Percentiles rank a stretch among this genome's conserved stretches.
These are phyloP conservation scores for Pseudocercospora cruenta DNA, from an alignment of 2,329 filamentous ascomycete genomes.

Conservation along the genomic window DNA sequence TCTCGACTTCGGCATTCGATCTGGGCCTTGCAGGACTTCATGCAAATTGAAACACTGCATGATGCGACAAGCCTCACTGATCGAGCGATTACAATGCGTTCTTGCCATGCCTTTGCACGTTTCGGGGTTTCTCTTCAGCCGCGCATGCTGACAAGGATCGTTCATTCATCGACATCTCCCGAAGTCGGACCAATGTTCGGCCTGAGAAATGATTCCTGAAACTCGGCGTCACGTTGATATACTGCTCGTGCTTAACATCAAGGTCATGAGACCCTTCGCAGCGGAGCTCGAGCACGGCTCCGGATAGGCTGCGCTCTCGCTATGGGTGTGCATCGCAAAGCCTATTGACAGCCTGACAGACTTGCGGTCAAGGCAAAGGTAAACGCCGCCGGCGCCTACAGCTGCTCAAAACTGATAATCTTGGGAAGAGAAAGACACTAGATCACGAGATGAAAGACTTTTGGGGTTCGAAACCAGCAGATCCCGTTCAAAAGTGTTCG, in stretches of 20 bases:
- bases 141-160: not conserved
- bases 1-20: not conserved
- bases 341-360: not conserved
- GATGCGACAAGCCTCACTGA: conserved; percentile 3
- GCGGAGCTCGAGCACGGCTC: not conserved
- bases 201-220: not conserved
- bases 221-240: not conserved
- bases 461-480: not conserved
- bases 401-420: not conserved
- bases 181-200: not conserved
- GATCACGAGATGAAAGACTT: not conserved
- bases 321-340: not conserved
- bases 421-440: not conserved
- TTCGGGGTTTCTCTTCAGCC: not conserved
- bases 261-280: not conserved
- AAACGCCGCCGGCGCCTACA: not conserved
- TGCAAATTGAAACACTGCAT: conserved; percentile 13
- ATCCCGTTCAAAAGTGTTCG: not conserved
- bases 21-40: conserved; percentile 10
- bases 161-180: not conserved
- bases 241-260: not conserved
- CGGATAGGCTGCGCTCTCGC: not conserved
- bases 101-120: not conserved
- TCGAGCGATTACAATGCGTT: conserved; percentile 12
- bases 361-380: not conserved